A percentile compares a stretch with the other conserved stretches of the same genome.
Conservation (phyloP, 805 yeast genomes). For the Ogataea nitratoaversa region DNA sequence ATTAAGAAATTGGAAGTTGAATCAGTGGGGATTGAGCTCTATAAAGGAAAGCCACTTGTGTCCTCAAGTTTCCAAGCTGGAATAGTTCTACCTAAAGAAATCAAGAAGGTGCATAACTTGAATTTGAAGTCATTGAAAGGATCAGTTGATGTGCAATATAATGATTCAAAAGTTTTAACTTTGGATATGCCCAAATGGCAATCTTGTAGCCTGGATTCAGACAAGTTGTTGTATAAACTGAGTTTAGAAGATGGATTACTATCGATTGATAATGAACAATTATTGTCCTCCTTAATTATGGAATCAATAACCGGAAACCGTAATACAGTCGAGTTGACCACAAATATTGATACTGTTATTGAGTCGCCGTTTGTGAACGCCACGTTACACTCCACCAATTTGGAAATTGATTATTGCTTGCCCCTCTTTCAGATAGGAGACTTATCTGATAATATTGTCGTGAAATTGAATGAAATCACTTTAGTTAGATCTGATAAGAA, state of each 20-base stretch:
- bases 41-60: conserved; percentile 5
- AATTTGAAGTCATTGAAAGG: conserved; percentile 6
- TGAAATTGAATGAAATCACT: conserved; percentile 9
- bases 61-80: neutral
- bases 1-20: conserved; percentile 2
- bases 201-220: conserved; percentile 17
- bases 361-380: conserved; percentile 22
- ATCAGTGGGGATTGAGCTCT: conserved; percentile 5
- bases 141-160: neutral
- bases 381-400: conserved; percentile 5
- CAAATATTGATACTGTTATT: conserved; percentile 17
- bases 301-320: conserved; percentile 3
- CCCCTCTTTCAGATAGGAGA: conserved; percentile 1
- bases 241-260: conserved; percentile 3
- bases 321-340: conserved; percentile 2
- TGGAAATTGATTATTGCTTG: conserved; percentile 1
- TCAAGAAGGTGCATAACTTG: conserved; percentile 1
- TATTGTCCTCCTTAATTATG: conserved; percentile 1
- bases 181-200: conserved; percentile 14
- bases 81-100: conserved; percentile 4
- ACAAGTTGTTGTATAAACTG: conserved; percentile 3
- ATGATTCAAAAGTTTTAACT: neutral
- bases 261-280: conserved; percentile 5
- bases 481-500: conserved; percentile 28
- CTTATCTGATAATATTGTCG: conserved; percentile 1